phyloP scores from a whole-genome alignment of 1,284 basidiomycete species.

The Ceratorhiza oryzae-sativae region DNA sequence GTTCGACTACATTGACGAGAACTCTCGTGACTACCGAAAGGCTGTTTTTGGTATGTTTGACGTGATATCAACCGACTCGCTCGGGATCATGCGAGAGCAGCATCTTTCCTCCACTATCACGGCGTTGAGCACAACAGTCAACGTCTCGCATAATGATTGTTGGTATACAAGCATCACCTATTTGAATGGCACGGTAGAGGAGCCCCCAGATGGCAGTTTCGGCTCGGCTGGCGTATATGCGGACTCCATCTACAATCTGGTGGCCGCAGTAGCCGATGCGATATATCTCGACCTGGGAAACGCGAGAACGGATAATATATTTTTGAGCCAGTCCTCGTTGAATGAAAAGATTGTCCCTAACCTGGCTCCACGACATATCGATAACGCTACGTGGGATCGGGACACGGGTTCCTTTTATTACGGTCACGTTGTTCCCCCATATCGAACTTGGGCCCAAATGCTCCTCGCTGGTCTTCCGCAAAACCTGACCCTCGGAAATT shows the following conservation, averaged over 20 bases:
- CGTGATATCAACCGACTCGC: constrained; percentile 23
- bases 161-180: not conserved
- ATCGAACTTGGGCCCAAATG: constrained; percentile 10
- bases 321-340: not conserved
- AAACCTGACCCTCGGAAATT: constrained; percentile 2
- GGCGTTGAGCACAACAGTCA: not conserved
- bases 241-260: constrained; percentile 4
- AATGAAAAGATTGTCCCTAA: not conserved
- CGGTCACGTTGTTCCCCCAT: not conserved
- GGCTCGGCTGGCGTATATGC: constrained; percentile 9
- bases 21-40: constrained; percentile 16
- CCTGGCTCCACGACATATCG: not conserved
- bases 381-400: not conserved
- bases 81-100: constrained; percentile 10
- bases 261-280: constrained; percentile 16
- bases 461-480: not conserved
- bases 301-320: not conserved
- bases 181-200: not conserved
- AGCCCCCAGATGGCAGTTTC: not conserved
- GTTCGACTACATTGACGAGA: not conserved
- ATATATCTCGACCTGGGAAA: constrained; percentile 19
- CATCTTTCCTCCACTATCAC: not conserved
- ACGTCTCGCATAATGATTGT: not conserved
- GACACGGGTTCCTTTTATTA: not conserved
- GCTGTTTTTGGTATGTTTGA: constrained; percentile 27